Base-by-base conservation (phyloP, 108 stramenopile genomes). In the Pseudonitzschia pungens region DNA sequence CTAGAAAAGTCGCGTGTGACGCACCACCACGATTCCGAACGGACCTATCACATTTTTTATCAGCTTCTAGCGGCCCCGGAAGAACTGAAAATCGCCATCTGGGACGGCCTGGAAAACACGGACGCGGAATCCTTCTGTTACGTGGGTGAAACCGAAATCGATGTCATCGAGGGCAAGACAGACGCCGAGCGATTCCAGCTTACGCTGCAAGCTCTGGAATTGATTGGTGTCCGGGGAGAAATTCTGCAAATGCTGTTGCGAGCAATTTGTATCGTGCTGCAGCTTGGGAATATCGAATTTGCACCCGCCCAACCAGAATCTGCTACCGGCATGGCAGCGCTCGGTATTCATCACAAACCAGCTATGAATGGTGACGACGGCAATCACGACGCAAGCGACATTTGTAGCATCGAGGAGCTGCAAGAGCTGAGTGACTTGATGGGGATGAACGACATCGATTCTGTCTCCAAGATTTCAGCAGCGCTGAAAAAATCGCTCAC, bases 1-100 rank as follows among this genome's bases (percentile, higher is more conserved):
- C 82, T 99, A 18, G 99, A 99, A 81, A 99, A 99, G 81, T 86
- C 84, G 51, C 85, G 99, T 32, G 96, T 99, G 43, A 95, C 93
- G 6, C 68, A 83, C 27, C 98, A 98, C 76, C 87, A 96, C 45
- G 83, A 93, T 68, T 95, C 93, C 0, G 99, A 99, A 81, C 73
- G 99, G 40, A 99, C 98, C 68, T 99, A 96, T 83, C 99, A 99
- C 76, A 92, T 99, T 21, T 99, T 99, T 70, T 99, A 99, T 81
- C 97, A 99, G 82, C 73, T 98, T 16, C 69, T 96, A n/a, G 92
- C 93, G 18, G 96, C 96, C 48, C 85, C 88, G 14, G 89, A 91
- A 48, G 75, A 80, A n/a, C 68, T 69, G 32, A 95, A 91, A 65
- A 68, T 66, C 15, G 57, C 66, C 41, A 88, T 95, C 22, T 95